Conservation (phyloP, 148 eudicot species). For the Mesembryanthemum crystallinum region DNA sequence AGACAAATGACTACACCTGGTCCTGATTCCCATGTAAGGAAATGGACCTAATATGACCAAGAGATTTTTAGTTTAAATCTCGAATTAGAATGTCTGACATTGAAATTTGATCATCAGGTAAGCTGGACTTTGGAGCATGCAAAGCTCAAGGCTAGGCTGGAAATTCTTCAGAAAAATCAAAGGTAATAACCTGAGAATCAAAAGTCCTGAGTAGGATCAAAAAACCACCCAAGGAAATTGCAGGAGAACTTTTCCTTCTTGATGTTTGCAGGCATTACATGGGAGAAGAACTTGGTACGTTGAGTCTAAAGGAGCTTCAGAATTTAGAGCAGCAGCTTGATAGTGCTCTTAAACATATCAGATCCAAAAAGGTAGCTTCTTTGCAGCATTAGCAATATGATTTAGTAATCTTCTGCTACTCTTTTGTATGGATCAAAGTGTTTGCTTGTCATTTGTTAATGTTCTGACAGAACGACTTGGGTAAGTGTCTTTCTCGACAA, state of each 20-base stretch:
- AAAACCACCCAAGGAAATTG: neutral
- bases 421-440: no score
- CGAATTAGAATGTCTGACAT: neutral
- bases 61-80: neutral
- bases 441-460: no score
- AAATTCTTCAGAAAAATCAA: slow-evolving; percentile 62
- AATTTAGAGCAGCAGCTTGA: slow-evolving; percentile 69
- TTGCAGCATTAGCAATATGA: neutral
- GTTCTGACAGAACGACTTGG: no score
- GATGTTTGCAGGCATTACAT: slow-evolving; percentile 44
- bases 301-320: slow-evolving; percentile 65
- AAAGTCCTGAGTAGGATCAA: neutral
- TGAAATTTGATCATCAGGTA: no score
- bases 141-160: slow-evolving; percentile 78
- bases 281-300: slow-evolving; percentile 66
- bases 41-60: neutral
- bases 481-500: no score
- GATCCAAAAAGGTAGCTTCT: slow-evolving; percentile 47
- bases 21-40: slow-evolving; percentile 43
- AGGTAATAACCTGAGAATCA: slow-evolving; percentile 30
- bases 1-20: slow-evolving; percentile 40
- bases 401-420: no score
- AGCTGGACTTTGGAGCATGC: slow-evolving; percentile 77
- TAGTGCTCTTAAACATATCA: slow-evolving; percentile 52
- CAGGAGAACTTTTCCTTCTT: neutral